Evolutionary conservation across 148 eudicot genomes (phyloP), one percentile per base, ranked within the genome.

Genomic region (Silene uniflora): DNA sequence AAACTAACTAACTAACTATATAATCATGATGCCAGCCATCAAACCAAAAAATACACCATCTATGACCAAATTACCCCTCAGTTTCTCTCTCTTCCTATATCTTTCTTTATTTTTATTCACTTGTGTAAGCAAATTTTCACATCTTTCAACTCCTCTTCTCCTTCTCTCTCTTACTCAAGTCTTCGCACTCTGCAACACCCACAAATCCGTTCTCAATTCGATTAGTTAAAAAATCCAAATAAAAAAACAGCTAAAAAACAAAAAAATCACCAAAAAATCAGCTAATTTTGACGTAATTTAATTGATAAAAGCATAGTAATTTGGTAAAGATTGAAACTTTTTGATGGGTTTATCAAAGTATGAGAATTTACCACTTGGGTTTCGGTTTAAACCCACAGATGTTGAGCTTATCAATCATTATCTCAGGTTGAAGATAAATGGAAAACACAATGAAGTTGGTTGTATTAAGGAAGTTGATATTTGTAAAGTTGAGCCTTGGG

Each of bases 401-500:
- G 90, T 84, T 16, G 98, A 95, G 77, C 85, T 95, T 4, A 81
- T 95, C 54, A 86, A 91, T 83, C 96, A 92, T 81, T 95, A 90
- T 72, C 80, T 95, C 4, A 77, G 88, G 62, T 80, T 82, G n/a
- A 95, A 95, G 86, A 92, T 95, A 79, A 95, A 90, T 69, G 91
- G 96, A 0, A 79, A 72, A 59, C 82, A 92, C 8, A 80, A 81
- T 22, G 86, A 84, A 35, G 99, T 90, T 67, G 56, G 85, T 35
- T 85, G 87, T 24, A 95, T 95, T 47, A 85, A 86, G 0, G 99
- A 95, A 77, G 83, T 95, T 66, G 99, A 95, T 81, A 87, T 95
- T 70, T 95, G 99, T 66, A 89, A 84, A 77, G 79, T 76, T 49
- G 99, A 95, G 62, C 99, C 99, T 25, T 90, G 93, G 92, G 99